Evolutionary conservation across 2,329 filamentous ascomycete genomes (phyloP), one percentile per base, ranked within the genome.

Genomic region (Penicillium sp.): DNA sequence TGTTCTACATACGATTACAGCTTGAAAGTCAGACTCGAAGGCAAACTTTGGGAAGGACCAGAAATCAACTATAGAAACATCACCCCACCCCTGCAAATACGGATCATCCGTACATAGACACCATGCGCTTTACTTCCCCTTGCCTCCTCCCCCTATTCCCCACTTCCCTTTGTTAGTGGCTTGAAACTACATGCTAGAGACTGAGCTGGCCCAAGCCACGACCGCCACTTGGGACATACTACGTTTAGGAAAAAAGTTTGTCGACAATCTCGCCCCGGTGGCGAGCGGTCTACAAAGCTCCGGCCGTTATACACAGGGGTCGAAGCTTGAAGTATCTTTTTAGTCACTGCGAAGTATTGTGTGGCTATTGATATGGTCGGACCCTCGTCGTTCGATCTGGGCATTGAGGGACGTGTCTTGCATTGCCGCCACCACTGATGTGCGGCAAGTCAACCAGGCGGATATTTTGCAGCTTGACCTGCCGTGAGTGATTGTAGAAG

Each of bases 381-480:
- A 31, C 33, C 41, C 8, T 46, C 19, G 21, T 41, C 29, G 45
- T 54, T 45, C 48, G 48, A 54, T 39, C 35, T 31, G 41, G 37
- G 48, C 47, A 37, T 43, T 43, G 41, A 46, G 48, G 61, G 58
- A 45, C 60, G 57, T 61, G 61, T 61, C 52, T 59, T 63, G 62
- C 61, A 63, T 61, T 55, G 51, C 59, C 58, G 59, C 61, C 63
- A 62, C 61, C 57, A 58, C 59, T 41, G 58, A 61, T 62, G 46
- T 44, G 37, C 51, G 35, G 41, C 37, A 55, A 43, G n/a, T 24
- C 37, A 14, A 26, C 41, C 35, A 52, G 41, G 31, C 44, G 19
- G 22, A 45, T 46, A 3, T 33, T 33, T 37, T 8, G n/a, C 10
- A 14, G 24, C 39, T 13, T 13, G 19, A 13, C 19, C 2, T 10